Percentiles rank a stretch among this genome's conserved stretches.
Evolutionary conservation across 75 land plant species (phyloP).

Genomic region (Selaginella tamariscina): DNA sequence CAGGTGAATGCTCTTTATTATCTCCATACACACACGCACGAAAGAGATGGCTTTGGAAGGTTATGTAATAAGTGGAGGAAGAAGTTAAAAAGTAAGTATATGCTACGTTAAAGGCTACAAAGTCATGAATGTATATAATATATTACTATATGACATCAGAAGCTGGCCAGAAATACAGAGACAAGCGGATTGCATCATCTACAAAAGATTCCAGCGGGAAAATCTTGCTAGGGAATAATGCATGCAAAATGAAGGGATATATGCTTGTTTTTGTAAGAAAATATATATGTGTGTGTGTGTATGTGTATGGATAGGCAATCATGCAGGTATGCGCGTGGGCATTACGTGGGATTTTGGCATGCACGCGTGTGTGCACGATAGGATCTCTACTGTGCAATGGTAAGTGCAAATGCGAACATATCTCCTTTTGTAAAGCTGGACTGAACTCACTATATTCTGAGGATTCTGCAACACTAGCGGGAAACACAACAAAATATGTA

Average conservation of each 20-base stretch:
- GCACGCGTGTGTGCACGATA: conserved; percentile 2
- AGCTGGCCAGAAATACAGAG: background rate
- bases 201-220: background rate
- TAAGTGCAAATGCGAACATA: background rate
- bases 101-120: background rate
- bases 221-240: background rate
- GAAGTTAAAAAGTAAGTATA: too few relatives aligned
- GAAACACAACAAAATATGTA: background rate
- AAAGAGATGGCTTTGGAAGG: too few relatives aligned
- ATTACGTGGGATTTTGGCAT: background rate
- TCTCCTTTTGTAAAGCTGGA: background rate
- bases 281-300: too few relatives aligned
- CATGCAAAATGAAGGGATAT: too few relatives aligned
- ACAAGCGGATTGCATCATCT: background rate
- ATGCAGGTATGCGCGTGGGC: background rate
- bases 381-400: background rate
- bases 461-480: background rate
- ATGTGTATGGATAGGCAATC: background rate
- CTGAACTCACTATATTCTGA: background rate
- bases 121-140: too few relatives aligned
- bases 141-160: background rate
- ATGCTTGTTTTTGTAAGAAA: too few relatives aligned
- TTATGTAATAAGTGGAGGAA: too few relatives aligned
- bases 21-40: too few relatives aligned
- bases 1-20: too few relatives aligned